Evolutionary conservation across 2,329 filamentous ascomycete genomes (phyloP).

Genomic region (Diaporthe eres): DNA sequence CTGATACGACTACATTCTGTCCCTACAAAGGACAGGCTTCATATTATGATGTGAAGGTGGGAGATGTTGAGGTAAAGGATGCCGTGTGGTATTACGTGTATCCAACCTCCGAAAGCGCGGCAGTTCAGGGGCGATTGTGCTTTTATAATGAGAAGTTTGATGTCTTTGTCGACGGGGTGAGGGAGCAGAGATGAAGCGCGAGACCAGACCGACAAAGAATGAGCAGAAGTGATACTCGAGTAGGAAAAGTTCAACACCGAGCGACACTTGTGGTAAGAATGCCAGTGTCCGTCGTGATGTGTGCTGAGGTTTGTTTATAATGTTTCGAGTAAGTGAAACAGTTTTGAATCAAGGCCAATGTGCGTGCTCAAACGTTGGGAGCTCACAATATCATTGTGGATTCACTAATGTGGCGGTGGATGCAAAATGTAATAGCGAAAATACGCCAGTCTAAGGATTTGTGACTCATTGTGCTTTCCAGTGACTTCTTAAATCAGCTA

Average conservation of each 20-base stretch:
- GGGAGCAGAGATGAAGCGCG: constrained; percentile 33
- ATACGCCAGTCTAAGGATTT: not conserved
- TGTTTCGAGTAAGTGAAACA: too few relatives aligned
- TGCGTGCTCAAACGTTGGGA: not conserved
- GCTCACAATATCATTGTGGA: not conserved
- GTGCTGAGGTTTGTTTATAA: too few relatives aligned
- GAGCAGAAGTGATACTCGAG: not conserved
- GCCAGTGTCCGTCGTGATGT: not conserved
- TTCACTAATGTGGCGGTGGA: not conserved
- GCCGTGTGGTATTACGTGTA: constrained; percentile 74
- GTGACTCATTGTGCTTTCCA: not conserved
- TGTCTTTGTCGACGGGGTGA: constrained; percentile 67
- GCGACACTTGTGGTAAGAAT: too few relatives aligned
- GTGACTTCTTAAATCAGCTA: not conserved
- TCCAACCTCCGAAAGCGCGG: constrained; percentile 69
- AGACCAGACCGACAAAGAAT: not conserved
- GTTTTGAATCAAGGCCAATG: not conserved
- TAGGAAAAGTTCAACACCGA: not conserved
- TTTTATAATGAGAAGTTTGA: constrained; percentile 80
- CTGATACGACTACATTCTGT: constrained; percentile 68
- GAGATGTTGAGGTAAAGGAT: constrained; percentile 60
- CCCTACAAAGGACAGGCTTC: constrained; percentile 78
- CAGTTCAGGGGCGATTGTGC: constrained; percentile 69
- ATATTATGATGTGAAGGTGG: constrained; percentile 70
- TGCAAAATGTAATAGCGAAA: not conserved